Percentiles rank a stretch among this genome's conserved stretches.
These are phyloP conservation scores for Phialophora chinensis DNA, from an alignment of 2,329 filamentous ascomycete species.

Conservation along the genomic window DNA sequence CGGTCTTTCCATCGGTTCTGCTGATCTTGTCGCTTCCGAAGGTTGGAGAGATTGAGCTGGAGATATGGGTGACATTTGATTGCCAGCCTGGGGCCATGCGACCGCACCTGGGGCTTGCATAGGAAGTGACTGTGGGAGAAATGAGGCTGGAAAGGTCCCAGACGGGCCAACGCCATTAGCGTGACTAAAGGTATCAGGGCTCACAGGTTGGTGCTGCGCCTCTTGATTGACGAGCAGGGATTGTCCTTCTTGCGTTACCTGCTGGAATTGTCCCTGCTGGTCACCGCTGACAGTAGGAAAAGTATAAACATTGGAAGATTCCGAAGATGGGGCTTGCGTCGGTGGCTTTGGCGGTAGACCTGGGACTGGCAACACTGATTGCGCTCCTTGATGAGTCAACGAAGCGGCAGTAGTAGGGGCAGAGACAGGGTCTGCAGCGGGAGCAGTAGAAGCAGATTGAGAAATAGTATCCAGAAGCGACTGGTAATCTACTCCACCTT, in stretches of 20 bases:
- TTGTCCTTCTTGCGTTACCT: conserved; percentile 9
- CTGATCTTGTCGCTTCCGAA: conserved; percentile 21
- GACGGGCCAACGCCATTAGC: conserved; percentile 22
- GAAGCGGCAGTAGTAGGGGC: conserved; percentile 41
- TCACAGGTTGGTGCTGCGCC: conserved; percentile 15
- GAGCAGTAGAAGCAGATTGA: conserved; percentile 44
- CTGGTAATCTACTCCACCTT: conserved; percentile 55
- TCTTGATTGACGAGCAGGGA: neutral
- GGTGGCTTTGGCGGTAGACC: conserved; percentile 54
- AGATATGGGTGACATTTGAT: conserved; percentile 20
- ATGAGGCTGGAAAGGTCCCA: conserved; percentile 12
- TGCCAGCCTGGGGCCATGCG: conserved; percentile 20
- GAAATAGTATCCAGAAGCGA: conserved; percentile 56
- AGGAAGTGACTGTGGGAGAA: conserved; percentile 17
- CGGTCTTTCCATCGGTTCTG: conserved; percentile 48
- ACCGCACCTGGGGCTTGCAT: conserved; percentile 25
- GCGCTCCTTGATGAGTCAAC: conserved; percentile 42
- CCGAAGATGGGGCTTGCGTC: conserved; percentile 49
- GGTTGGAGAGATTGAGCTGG: conserved; percentile 20
- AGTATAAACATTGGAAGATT: conserved; percentile 41
- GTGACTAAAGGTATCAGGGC: conserved; percentile 3
- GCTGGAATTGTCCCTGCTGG: conserved; percentile 19
- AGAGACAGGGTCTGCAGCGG: conserved; percentile 40
- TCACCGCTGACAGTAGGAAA: conserved; percentile 25
- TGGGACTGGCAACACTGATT: conserved; percentile 46